These are phyloP conservation scores for Cladosporium sp. DNA, from an alignment of 2,329 filamentous ascomycete genomes.

Conservation along the genomic window DNA sequence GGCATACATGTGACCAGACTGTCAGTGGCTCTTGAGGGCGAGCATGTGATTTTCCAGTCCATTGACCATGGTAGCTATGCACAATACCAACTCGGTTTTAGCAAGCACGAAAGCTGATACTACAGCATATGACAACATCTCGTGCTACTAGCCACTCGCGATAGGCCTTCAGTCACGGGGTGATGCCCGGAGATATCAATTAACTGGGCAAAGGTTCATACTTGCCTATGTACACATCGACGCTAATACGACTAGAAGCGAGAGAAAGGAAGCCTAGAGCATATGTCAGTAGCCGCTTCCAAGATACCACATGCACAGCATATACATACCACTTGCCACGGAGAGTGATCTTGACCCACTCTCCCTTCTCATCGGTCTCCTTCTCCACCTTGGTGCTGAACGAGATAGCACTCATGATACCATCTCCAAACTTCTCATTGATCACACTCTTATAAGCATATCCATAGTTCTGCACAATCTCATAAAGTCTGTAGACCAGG, in stretches of 20 bases:
- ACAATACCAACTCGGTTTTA: not conserved
- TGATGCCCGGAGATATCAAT: not conserved
- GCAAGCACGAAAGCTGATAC: not conserved
- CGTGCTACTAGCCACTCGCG: not conserved
- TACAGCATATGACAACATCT: too few relatives aligned
- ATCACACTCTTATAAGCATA: slow-evolving; percentile 92
- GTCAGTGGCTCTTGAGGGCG: not conserved
- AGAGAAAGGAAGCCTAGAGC: slow-evolving; percentile 44
- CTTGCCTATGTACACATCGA: slow-evolving; percentile 7
- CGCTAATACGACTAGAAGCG: slow-evolving; percentile 37
- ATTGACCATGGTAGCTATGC: not conserved
- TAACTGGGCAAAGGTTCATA: slow-evolving; percentile 1
- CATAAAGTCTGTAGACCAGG: slow-evolving; percentile 84
- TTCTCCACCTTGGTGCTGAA: slow-evolving; percentile 91
- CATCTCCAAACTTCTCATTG: slow-evolving; percentile 78
- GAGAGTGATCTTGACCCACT: slow-evolving; percentile 81
- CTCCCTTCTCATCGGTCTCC: slow-evolving; percentile 79
- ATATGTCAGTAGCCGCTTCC: slow-evolving; percentile 9
- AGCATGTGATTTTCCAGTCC: slow-evolving; percentile 4
- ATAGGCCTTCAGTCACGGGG: not conserved
- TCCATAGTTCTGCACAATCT: slow-evolving; percentile 95
- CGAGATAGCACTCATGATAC: slow-evolving; percentile 94
- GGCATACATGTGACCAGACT: not conserved
- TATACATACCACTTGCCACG: slow-evolving; percentile 72
- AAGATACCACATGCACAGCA: not conserved